Base-by-base conservation (phyloP, 805 yeast species). In the Wickerhamiella spandovensis region DNA sequence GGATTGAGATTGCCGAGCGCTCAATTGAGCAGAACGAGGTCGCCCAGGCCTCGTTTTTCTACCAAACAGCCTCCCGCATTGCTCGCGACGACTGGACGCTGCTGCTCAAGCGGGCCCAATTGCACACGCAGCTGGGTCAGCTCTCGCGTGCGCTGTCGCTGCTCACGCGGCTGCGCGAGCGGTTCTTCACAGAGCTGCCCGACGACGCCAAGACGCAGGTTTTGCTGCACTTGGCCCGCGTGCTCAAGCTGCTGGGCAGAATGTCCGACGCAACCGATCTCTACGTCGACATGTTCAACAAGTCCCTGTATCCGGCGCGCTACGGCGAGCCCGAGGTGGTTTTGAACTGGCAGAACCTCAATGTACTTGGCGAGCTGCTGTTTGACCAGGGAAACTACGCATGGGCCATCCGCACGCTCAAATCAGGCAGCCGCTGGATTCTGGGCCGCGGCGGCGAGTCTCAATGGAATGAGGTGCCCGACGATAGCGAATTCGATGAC, bases 281-380 rank as follows among this genome's bases (percentile, higher is more conserved):
- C n/a, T 56, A 53, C 37, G 44, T 53, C 37, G 54, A 52, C 17
- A 50, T 56, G 5, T 62, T 54, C 35, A 55, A 54, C 5, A 54
- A 32, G 49, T 54, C 25, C 47, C 56, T 50, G 8, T 43, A 57
- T 54, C 49, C 54, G 15, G 49, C 48, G 20, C 52, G 59, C 38
- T 47, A 57, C 28, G 61, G 54, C 12, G 57, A 57, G 12, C 58
- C 74, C 51, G 21, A 55, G 43, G 55, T 55, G 12, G 51, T 35
- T 46, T 92, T 90, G 63, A 87, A 79, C 46, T 92, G 95, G 95
- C 82, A 95, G 0, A 89, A 85, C 53, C 71, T 90, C 46, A 90
- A 92, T 59, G 85, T 87, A 52, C 69, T 90, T 43, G 75, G 84
- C 8, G 97, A 92, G 59, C 68, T 90, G 38, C 83, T 84, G 58